Conservation (phyloP, 2,329 filamentous ascomycete genomes). For the Cryphonectria parasitica region DNA sequence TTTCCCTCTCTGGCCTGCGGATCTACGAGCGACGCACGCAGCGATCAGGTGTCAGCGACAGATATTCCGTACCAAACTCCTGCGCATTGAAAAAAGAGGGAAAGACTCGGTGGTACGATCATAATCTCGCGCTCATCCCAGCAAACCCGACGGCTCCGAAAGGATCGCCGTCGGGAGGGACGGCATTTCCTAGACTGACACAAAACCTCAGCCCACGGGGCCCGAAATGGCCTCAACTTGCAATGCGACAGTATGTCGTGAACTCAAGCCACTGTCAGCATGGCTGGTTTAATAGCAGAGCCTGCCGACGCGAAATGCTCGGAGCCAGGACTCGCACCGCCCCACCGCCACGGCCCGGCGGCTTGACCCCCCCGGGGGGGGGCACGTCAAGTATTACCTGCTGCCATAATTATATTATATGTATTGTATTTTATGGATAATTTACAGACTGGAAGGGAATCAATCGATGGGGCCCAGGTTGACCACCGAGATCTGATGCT, state of each 20-base stretch:
- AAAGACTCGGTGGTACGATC: not conserved
- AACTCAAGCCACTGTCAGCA: slow-evolving; percentile 1
- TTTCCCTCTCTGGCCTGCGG: not conserved
- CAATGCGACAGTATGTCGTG: not conserved
- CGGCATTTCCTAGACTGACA: not conserved
- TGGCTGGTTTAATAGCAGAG: not conserved
- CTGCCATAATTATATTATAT: not conserved
- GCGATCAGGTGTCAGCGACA: not conserved
- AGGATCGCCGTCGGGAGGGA: slow-evolving; percentile 1
- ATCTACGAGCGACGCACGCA: not conserved
- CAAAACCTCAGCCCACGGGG: not conserved
- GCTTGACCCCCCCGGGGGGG: not conserved
- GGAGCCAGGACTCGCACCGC: not conserved
- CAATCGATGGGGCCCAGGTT: no score
- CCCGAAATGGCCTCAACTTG: not conserved
- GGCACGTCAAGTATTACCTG: not conserved
- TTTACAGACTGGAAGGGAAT: not conserved
- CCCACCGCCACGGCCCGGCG: not conserved
- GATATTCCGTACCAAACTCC: not conserved
- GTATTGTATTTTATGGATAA: not conserved
- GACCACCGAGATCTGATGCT: not conserved
- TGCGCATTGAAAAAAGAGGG: not conserved
- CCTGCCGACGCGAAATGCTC: not conserved
- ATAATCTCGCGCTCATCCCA: not conserved
- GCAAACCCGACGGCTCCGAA: not conserved